A percentile compares a stretch with the other conserved stretches of the same genome.
These are phyloP conservation scores for Steccherinum ochraceum DNA, from an alignment of 768 basidiomycete species.

Conservation along the genomic window DNA sequence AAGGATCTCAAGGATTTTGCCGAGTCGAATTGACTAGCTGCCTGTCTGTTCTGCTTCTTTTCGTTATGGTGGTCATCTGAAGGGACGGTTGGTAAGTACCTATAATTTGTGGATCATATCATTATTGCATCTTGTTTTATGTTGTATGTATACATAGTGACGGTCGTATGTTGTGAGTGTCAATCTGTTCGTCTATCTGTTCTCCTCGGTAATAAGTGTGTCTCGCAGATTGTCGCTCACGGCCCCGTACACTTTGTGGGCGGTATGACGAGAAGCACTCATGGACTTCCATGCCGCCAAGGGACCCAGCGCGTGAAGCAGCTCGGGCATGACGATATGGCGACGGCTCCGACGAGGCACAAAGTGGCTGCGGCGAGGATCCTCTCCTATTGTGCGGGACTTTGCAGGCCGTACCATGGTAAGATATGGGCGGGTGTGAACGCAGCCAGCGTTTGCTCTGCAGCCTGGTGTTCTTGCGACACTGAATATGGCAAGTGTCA, in stretches of 20 bases:
- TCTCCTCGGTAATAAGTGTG: too few relatives aligned
- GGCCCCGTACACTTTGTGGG: too few relatives aligned
- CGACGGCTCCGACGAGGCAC: neutral
- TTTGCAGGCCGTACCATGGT: neutral
- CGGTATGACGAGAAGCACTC: too few relatives aligned
- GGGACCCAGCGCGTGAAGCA: too few relatives aligned
- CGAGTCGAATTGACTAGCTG: constrained; percentile 33
- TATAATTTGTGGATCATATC: neutral
- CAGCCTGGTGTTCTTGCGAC: too few relatives aligned
- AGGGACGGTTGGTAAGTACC: too few relatives aligned
- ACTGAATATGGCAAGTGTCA: too few relatives aligned
- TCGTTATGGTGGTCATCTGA: neutral
- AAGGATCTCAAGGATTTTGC: constrained; percentile 64
- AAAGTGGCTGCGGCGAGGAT: neutral
- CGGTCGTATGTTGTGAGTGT: too few relatives aligned
- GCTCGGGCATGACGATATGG: too few relatives aligned
- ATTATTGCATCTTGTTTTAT: neutral
- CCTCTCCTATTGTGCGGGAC: neutral
- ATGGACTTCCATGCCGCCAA: too few relatives aligned
- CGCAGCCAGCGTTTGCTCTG: neutral
- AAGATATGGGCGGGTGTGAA: neutral
- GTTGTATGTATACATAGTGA: neutral
- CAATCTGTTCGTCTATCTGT: too few relatives aligned
- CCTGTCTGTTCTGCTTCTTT: neutral
- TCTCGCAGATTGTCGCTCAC: neutral